Evolutionary conservation across 148 eudicot genomes (phyloP), one percentile per base, ranked within the genome.

Genomic region (Chenopodium album): DNA sequence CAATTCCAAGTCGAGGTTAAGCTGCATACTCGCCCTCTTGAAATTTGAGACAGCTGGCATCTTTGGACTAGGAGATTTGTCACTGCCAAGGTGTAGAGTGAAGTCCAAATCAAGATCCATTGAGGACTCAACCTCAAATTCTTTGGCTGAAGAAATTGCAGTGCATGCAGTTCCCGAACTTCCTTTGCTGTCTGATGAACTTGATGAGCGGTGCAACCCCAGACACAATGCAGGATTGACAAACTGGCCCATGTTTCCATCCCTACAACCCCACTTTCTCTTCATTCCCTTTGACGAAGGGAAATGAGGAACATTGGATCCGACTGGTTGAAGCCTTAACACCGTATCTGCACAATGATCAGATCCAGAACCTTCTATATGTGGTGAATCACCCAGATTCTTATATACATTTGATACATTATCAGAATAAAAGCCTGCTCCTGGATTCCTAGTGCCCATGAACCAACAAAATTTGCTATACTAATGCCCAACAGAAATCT

Each of bases 181-280:
- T 77, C 91, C 94, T 88, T 92, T 97, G 84, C 98, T 94, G 80
- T 91, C 98, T 71, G 99, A 92, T 54, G 98, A 96, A 76, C 98
- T 94, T 72, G 92, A 87, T 20, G 98, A 95, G 78, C 87, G 90
- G 69, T 93, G 92, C 78, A 95, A 73, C 34, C 87, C 83, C 22
- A 95, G 90, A 72, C 79, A 76, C 75, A 95, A 50, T 60, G 94
- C 85, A 13, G 90, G 87, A 32, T 86, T 85, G 34, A 72, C 76
- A 37, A 72, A 88, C 28, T 68, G 79, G 19, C 80, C 86, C 79
- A 64, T 66, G 76, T 85, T 77, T 60, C 89, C 85, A 80, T 82
- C 85, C 54, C 81, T 75, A 29, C 71, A 85, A 66, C 88, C 81
- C 94, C 94, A 88, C 82, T 91, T 93, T 34, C 99, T 81, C 78